Conservation (phyloP, 768 basidiomycete genomes). For the Hortiboletus campestris region DNA sequence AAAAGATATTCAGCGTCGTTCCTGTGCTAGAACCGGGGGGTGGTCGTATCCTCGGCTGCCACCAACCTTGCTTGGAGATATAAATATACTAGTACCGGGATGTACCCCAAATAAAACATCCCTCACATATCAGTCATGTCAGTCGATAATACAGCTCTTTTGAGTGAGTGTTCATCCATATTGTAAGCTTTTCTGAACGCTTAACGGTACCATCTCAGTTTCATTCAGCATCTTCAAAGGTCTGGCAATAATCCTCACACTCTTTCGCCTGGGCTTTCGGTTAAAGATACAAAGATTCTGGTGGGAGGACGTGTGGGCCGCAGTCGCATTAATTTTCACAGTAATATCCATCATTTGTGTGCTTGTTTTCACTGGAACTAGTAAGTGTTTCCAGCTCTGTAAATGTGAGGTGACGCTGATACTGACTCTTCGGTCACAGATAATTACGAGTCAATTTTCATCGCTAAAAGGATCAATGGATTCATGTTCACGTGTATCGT, state of each 20-base stretch:
- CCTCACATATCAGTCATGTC: background rate
- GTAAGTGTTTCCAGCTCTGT: constrained; percentile 1
- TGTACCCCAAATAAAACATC: background rate
- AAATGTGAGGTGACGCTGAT: too few relatives aligned
- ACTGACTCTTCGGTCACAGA: constrained; percentile 1
- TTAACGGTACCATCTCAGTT: background rate
- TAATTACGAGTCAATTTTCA: background rate
- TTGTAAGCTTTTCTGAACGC: background rate
- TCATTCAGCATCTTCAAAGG: background rate
- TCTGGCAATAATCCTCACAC: constrained; percentile 6
- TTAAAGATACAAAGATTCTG: constrained; percentile 16
- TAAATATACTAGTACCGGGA: background rate
- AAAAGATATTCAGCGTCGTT: too few relatives aligned
- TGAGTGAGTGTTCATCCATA: background rate
- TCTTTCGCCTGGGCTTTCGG: constrained; percentile 17
- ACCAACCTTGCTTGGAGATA: too few relatives aligned
- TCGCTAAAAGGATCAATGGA: background rate
- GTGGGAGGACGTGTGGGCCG: constrained; percentile 27
- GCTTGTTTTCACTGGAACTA: background rate
- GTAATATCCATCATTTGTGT: background rate
- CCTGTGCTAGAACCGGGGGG: too few relatives aligned
- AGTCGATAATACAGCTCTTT: background rate
- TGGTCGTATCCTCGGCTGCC: too few relatives aligned
- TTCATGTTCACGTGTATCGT: constrained; percentile 11
- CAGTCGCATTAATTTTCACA: constrained; percentile 2